Conservation (phyloP, 371 early-diverging fungal species). For the Entomophthora muscae region DNA sequence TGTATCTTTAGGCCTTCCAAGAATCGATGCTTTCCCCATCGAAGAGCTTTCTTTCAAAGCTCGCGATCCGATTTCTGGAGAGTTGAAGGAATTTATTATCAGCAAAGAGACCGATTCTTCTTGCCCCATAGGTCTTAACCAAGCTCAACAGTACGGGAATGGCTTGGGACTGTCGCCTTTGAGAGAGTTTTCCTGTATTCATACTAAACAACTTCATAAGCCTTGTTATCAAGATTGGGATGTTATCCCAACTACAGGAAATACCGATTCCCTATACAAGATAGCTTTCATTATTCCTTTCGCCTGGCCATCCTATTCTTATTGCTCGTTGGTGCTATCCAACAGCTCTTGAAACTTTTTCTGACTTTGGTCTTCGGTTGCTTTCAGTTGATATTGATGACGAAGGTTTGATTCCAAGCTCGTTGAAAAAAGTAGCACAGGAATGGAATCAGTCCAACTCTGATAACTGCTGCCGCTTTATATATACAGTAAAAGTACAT, state of each 20-base stretch:
- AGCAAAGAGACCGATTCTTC: background rate
- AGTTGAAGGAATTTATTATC: background rate
- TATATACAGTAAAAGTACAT: slow-evolving; percentile 4
- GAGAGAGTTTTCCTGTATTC: background rate
- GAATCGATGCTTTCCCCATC: background rate
- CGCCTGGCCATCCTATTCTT: slow-evolving; percentile 36
- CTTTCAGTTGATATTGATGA: slow-evolving; percentile 28
- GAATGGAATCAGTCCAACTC: slow-evolving; percentile 14
- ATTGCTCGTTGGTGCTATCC: slow-evolving; percentile 64
- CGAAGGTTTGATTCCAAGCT: slow-evolving; percentile 32
- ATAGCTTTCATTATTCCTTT: slow-evolving; percentile 25
- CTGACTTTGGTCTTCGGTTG: slow-evolving; percentile 32
- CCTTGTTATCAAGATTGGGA: slow-evolving; percentile 42
- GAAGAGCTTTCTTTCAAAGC: background rate
- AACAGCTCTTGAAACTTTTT: slow-evolving; percentile 43
- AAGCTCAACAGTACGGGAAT: slow-evolving; percentile 2
- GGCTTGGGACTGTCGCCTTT: background rate
- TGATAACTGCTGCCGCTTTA: background rate
- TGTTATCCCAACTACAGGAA: slow-evolving; percentile 30
- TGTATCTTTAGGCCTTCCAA: background rate
- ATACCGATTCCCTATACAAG: slow-evolving; percentile 41
- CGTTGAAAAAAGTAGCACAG: slow-evolving; percentile 19
- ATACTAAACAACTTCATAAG: background rate
- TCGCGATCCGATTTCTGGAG: background rate
- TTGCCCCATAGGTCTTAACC: background rate